A percentile compares a stretch with the other conserved stretches of the same genome.
These are phyloP conservation scores for Wickerhamomyces sydowiorum DNA, from an alignment of 805 yeast species.

Conservation along the genomic window DNA sequence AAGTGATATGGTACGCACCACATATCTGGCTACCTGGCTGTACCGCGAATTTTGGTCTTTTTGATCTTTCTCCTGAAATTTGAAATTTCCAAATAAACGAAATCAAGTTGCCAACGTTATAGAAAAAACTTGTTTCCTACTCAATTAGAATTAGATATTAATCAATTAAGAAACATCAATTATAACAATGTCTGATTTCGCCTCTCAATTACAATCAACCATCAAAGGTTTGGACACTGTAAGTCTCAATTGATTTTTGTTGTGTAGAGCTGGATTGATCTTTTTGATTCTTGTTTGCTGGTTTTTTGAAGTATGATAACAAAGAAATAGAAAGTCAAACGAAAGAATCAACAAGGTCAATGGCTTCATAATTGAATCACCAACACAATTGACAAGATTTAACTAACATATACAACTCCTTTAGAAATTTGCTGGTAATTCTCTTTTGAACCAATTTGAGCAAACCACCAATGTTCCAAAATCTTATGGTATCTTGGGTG, in stretches of 20 bases:
- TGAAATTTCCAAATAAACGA: not conserved
- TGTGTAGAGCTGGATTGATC: not conserved
- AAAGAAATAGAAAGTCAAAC: too few species aligned
- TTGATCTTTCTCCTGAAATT: not conserved
- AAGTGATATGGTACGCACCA: too few species aligned
- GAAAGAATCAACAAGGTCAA: not conserved
- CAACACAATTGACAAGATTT: too few species aligned
- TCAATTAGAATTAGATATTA: not conserved
- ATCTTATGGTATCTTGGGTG: conserved; percentile 74
- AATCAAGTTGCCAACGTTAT: too few species aligned
- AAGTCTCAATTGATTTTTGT: conserved; percentile 20
- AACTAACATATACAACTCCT: not conserved
- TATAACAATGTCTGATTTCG: conserved; percentile 35
- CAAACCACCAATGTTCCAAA: conserved; percentile 50
- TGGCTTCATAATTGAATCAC: not conserved
- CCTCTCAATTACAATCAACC: conserved; percentile 39
- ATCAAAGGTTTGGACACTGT: conserved; percentile 43
- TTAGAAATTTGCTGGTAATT: conserved; percentile 17
- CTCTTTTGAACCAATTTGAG: conserved; percentile 21
- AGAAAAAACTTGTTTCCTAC: not conserved
- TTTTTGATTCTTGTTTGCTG: not conserved
- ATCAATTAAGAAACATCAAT: not conserved
- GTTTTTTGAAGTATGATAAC: not conserved
- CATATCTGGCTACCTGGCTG: too few species aligned
- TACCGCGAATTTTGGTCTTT: not conserved